Percentiles rank a stretch among this genome's conserved stretches.
Conservation (phyloP, 345 rosid species). For the Geranium brycei region DNA sequence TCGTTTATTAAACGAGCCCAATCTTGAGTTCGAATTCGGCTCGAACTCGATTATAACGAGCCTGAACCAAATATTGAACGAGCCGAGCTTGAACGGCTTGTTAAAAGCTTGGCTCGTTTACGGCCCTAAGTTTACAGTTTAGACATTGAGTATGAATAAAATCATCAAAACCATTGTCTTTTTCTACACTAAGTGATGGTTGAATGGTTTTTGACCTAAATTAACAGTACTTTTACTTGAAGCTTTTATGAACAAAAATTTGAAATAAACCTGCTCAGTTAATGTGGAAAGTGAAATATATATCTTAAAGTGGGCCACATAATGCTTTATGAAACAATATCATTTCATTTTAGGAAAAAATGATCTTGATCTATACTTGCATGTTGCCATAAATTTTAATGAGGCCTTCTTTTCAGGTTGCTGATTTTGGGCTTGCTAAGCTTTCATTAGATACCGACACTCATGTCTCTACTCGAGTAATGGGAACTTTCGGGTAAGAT, state of each 20-base stretch:
- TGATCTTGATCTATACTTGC: background rate
- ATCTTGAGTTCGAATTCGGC: too few relatives aligned
- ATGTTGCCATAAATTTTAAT: too few relatives aligned
- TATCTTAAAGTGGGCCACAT: background rate
- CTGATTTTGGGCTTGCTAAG: constrained; percentile 92
- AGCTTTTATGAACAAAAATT: background rate
- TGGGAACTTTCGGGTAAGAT: constrained; percentile 89
- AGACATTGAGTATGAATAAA: too few relatives aligned
- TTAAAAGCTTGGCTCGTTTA: too few relatives aligned
- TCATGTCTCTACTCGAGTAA: constrained; percentile 77
- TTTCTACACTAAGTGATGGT: background rate
- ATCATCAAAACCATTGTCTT: too few relatives aligned
- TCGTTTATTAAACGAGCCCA: too few relatives aligned
- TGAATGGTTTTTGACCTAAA: background rate
- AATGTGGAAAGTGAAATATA: too few relatives aligned
- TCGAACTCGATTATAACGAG: too few relatives aligned
- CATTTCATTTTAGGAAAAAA: background rate
- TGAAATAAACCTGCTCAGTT: background rate
- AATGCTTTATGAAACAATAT: background rate
- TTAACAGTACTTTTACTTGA: background rate
- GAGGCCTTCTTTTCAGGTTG: constrained; percentile 34
- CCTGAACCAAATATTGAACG: too few relatives aligned
- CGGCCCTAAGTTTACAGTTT: too few relatives aligned
- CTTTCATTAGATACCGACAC: constrained; percentile 58
- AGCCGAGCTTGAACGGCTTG: too few relatives aligned